Base-by-base conservation (phyloP, 345 rosid genomes). In the Pistacia integerrima region DNA sequence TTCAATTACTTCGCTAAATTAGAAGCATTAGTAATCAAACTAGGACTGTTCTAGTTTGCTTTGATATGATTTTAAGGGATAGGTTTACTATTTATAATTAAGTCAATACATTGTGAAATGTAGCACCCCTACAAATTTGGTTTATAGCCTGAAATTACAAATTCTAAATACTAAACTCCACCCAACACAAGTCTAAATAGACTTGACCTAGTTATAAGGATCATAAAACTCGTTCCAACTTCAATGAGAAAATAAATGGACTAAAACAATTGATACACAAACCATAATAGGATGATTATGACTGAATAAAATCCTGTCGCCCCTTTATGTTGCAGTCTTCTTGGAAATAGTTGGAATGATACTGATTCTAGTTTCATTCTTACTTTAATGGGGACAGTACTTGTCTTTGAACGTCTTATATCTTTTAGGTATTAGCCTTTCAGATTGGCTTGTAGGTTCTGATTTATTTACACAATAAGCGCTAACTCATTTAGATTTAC, bases 371-470 rank as follows among this genome's bases (percentile, higher is more conserved):
- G 69, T 62, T 63, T n/a, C 13, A 18, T 33, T 35, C 35, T 18
- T 64, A 8, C 69, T 20, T 62, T 35, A 30, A 51, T 33, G 11
- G 7, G 58, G 59, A 51, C 17, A 4, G 4, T 13, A 25, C 25
- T 63, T 48, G 38, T 25, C 12, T 70, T 56, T 56, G 13, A 56
- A 16, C 16, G 17, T 70, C 8, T 46, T 36, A 46, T 61, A 46
- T 61, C 30, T 46, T 46, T 22, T 48, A 44, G 67, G 51, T 33
- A 35, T 59, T 55, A 18, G 28, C 49, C 33, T 55, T 62, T 35
- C 48, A 48, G 35, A 73, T 48, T 46, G 76, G 46, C 51, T 73
- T 73, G 10, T 30, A 10, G 58, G 59, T 73, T 73, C 18, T 13
- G 3, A 14, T 69, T 69, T 71, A 36, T 30, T 30, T 30, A 12